phyloP scores from a whole-genome alignment of 2,329 filamentous ascomycete species.

The Colletotrichum magnum region DNA sequence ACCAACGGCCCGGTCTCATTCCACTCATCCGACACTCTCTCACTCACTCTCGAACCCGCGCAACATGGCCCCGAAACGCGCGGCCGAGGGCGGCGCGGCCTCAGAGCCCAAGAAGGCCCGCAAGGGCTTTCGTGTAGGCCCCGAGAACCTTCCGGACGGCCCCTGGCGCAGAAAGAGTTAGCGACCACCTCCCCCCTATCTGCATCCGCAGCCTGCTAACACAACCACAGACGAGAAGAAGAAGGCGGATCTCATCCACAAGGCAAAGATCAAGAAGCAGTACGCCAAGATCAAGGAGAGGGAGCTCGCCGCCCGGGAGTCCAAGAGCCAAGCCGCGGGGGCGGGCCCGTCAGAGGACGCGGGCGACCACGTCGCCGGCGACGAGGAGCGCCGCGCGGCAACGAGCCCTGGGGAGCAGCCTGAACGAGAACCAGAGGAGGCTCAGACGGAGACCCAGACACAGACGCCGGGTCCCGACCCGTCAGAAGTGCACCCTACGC shows the following conservation, averaged over 20 bases:
- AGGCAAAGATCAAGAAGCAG: constrained; percentile 92
- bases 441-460: constrained; percentile 9
- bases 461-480: constrained; percentile 27
- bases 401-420: constrained; percentile 42
- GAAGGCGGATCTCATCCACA: constrained; percentile 89
- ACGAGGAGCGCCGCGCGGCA: constrained; percentile 41
- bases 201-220: constrained; percentile 12
- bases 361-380: constrained; percentile 42
- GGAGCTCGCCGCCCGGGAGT: constrained; percentile 52
- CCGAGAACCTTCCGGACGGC: constrained; percentile 91
- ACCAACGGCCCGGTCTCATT: too few relatives aligned
- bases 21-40: background rate
- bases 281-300: constrained; percentile 88
- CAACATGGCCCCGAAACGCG: constrained; percentile 72
- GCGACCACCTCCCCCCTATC: constrained; percentile 30
- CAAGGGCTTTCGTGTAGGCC: constrained; percentile 88
- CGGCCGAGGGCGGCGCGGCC: constrained; percentile 57
- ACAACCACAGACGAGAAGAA: constrained; percentile 80
- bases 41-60: background rate
- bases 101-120: constrained; percentile 64
- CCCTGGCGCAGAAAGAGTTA: constrained; percentile 84
- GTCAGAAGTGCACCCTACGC: constrained; percentile 55
- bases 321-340: constrained; percentile 33
- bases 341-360: constrained; percentile 37
- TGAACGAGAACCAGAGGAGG: constrained; percentile 2